phyloP scores from a whole-genome alignment of 768 basidiomycete genomes.

The Exidia glandulosa region DNA sequence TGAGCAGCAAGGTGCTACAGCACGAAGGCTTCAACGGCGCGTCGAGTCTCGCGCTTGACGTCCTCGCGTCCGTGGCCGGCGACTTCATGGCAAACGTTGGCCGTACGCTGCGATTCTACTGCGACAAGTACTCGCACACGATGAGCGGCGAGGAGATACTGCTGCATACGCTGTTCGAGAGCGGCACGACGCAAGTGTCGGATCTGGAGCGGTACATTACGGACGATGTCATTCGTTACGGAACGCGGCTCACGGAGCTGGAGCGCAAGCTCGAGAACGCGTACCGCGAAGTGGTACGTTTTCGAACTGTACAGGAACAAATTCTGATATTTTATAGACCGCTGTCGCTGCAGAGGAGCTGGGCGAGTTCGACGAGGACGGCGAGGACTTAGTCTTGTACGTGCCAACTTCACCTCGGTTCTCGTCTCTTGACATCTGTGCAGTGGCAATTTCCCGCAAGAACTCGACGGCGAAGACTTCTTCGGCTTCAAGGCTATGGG shows the following conservation, averaged over 20 bases:
- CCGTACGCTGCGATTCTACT: constrained; percentile 67
- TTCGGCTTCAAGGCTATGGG: constrained; percentile 81
- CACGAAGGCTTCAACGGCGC: constrained; percentile 80
- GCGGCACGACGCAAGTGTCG: constrained; percentile 64
- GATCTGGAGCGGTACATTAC: constrained; percentile 80
- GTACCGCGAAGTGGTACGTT: constrained; percentile 65
- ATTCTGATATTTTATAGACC: constrained; percentile 19
- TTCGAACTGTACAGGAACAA: constrained; percentile 29
- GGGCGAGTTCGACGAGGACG: constrained; percentile 50
- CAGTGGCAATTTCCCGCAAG: constrained; percentile 80
- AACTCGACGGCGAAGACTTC: constrained; percentile 81
- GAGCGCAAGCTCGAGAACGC: constrained; percentile 80
- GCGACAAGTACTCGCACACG: constrained; percentile 65
- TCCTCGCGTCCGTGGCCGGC: constrained; percentile 62
- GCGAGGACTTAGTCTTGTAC: constrained; percentile 55
- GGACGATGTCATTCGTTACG: constrained; percentile 81
- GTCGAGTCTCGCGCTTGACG: constrained; percentile 65
- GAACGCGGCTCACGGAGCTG: constrained; percentile 60
- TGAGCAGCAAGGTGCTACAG: constrained; percentile 67
- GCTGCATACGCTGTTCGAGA: constrained; percentile 82
- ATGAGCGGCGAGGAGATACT: constrained; percentile 95
- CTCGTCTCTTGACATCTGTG: neutral
- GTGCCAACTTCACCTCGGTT: constrained; percentile 11
- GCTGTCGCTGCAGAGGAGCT: constrained; percentile 27
- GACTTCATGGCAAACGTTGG: constrained; percentile 84